A percentile compares a stretch with the other conserved stretches of the same genome.
phyloP scores from a whole-genome alignment of 768 basidiomycete genomes.

The Russula earlei region DNA sequence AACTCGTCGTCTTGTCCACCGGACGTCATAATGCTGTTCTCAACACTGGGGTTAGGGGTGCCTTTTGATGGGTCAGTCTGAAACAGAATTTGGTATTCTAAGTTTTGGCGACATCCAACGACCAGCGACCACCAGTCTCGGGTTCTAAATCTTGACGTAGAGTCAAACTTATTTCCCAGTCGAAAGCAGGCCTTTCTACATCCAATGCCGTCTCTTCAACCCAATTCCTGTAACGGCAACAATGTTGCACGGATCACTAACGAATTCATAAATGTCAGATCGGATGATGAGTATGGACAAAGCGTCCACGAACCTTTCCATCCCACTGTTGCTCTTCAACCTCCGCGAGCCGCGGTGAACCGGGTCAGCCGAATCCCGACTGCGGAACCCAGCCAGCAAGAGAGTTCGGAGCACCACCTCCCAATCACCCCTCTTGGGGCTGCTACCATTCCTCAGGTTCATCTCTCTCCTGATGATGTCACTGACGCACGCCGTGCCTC shows the following conservation, averaged over 20 bases:
- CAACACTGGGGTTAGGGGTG: too few relatives aligned
- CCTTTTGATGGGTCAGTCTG: too few relatives aligned
- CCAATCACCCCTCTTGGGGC: background rate
- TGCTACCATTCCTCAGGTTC: background rate
- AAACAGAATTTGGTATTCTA: background rate
- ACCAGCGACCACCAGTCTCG: background rate
- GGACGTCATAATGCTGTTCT: too few relatives aligned
- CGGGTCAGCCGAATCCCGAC: background rate
- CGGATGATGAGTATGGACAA: background rate
- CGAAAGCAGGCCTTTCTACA: slow-evolving; percentile 14
- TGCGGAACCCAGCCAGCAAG: background rate
- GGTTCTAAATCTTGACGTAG: background rate
- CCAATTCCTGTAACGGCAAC: background rate
- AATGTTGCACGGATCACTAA: background rate
- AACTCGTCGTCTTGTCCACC: too few relatives aligned
- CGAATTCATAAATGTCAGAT: background rate
- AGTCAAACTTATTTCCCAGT: background rate
- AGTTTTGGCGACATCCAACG: background rate
- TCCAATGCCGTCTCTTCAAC: background rate
- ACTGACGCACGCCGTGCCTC: slow-evolving; percentile 3
- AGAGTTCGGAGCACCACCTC: background rate
- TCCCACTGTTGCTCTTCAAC: background rate
- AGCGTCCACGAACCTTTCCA: background rate
- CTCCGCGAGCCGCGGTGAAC: background rate
- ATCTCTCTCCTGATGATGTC: background rate